Evolutionary conservation across 2,329 filamentous ascomycete genomes (phyloP), one percentile per base, ranked within the genome.

Genomic region (Xylariaceae sp.): DNA sequence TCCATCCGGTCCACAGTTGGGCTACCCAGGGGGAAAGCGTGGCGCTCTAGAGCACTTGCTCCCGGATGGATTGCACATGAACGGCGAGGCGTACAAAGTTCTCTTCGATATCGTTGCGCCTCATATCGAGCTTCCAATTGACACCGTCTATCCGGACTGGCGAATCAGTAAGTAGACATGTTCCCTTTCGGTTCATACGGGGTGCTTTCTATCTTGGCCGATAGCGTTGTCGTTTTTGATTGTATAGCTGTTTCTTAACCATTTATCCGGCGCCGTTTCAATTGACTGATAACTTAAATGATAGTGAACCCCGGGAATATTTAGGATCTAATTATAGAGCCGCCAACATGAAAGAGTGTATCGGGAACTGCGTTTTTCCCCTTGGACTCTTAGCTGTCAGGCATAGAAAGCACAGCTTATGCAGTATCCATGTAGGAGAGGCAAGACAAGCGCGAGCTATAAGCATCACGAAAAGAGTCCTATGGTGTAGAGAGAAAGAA

Each of bases 61-160:
- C n/a, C 74, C 77, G 2, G 81, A 84, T 57, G 81, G 81, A 0
- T 69, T 85, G 56, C 81, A 85, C 65, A 72, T 84, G 70, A 78
- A 73, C 55, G 76, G 76, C 34, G 71, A 76, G 53, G 76, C 74
- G 2, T 85, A 85, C 62, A 72, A 64, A 47, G 69, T 83, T 47
- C 74, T 85, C 29, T 60, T 60, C 34, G 48, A 57, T 8, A 62
- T 73, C 39, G 67, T 84, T 31, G 61, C 68, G 59, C 71, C 73
- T n/a, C 74, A 80, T 53, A 73, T 84, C 51, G 74, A 72, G 34
- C 72, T 71, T 59, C 42, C 68, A 69, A 4, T 70, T 65, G 8
- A 71, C 69, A 50, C 71, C 72, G 65, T 77, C 44, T 72, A 75
- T 55, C 80, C 80, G 0, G 74, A 75, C 52, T 84, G 80, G 80